phyloP scores from a whole-genome alignment of 768 basidiomycete genomes.

The Trametopsis cervina region DNA sequence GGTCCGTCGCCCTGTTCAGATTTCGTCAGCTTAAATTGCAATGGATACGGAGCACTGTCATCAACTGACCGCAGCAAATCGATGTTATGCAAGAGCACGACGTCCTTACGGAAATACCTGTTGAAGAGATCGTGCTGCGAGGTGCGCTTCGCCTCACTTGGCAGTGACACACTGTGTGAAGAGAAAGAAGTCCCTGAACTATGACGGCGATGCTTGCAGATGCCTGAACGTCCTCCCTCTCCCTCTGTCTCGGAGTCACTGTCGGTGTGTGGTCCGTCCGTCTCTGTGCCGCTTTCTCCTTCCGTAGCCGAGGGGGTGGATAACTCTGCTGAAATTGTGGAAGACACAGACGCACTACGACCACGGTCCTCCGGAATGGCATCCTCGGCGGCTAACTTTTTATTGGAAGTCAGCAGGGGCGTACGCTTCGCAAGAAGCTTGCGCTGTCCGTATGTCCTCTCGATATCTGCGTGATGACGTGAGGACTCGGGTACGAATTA shows the following conservation, averaged over 20 bases:
- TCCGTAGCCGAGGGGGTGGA: constrained; percentile 63
- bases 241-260: constrained; percentile 55
- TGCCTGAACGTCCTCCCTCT: constrained; percentile 16
- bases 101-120: constrained; percentile 86
- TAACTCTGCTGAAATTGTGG: constrained; percentile 13
- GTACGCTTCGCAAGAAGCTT: constrained; percentile 84
- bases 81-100: constrained; percentile 70
- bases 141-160: constrained; percentile 5
- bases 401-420: constrained; percentile 39
- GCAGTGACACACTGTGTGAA: constrained; percentile 1
- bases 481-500: background rate
- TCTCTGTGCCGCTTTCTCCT: constrained; percentile 65
- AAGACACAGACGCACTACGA: constrained; percentile 22
- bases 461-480: constrained; percentile 19
- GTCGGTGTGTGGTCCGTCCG: constrained; percentile 28
- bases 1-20: constrained; percentile 66
- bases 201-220: constrained; percentile 8
- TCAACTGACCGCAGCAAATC: constrained; percentile 74
- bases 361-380: constrained; percentile 15
- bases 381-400: constrained; percentile 10
- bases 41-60: constrained; percentile 1
- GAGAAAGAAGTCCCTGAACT: constrained; percentile 2
- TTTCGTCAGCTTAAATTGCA: constrained; percentile 14
- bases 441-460: constrained; percentile 81
- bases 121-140: constrained; percentile 88